Base-by-base conservation (phyloP, 768 basidiomycete genomes). In the Rhodotorula paludigena region DNA sequence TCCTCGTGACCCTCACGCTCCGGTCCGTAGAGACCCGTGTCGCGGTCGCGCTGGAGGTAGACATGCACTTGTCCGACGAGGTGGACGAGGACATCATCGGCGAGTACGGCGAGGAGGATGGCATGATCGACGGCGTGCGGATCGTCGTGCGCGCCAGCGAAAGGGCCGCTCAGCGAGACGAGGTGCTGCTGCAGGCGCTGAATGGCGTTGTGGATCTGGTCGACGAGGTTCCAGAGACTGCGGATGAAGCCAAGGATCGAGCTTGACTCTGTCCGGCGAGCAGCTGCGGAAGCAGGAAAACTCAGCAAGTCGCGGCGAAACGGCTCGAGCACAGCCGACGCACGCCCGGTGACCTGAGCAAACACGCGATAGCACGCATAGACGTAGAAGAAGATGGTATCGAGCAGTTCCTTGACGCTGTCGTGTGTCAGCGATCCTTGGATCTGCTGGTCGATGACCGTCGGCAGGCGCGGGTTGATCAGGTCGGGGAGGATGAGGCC, bases 111-210 rank as follows among this genome's bases (percentile, higher is more conserved):
- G 62, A 66, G 64, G n/a, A 71, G 64, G 39, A 71, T 59, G 25
- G 57, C 53, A 30, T 71, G 69, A 42, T 71, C 69, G 42, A 67
- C 38, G 3, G 53, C 58, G 47, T 60, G 61, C 11, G 65, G 49
- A 33, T 63, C 62, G 48, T 60, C 54, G 21, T 39, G 51, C 30
- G 21, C 20, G 45, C 60, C 64, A 9, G 35, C 12, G 6, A 39
- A 35, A 16, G 60, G 38, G 16, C 30, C 35, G 0, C 49, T 44
- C n/a, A 65, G 38, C n/a, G 47, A 39, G 57, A 71, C 69, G 58
- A 71, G 65, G 16, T 57, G 54, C 21, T 71, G 69, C 57, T 71
- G 69, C 6, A 71, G 54, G 0, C 65, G 57, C 52, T 71, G 69
- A 21, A 71, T 57, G 30, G 62, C 61, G 18, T 60, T 36, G 54